Evolutionary conservation across 2,329 filamentous ascomycete species (phyloP), one percentile per base, ranked within the genome.

Genomic region (Lachnellula arida): DNA sequence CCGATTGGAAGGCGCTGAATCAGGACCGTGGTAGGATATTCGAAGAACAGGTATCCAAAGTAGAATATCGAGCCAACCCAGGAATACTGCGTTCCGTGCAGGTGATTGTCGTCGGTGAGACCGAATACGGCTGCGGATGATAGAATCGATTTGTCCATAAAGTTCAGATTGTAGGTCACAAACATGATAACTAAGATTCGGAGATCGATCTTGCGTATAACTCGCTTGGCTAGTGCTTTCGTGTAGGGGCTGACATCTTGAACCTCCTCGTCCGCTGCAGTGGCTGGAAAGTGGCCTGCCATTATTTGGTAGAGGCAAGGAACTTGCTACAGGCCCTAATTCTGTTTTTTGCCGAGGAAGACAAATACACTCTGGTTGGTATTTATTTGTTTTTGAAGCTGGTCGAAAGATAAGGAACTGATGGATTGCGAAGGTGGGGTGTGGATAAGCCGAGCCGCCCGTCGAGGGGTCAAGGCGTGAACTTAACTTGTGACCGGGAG

Each of bases 91-190:
- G 78, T 75, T 1, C 74, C 74, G 1, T 65, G 65, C 53, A 81
- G 69, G 2, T 74, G 66, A 17, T 78, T 70, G 52, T 78, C 75
- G 25, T 71, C 65, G 12, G 68, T 69, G 9, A 81, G 63, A 1
- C 77, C 77, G 75, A 80, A 81, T 0, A 75, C 74, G 28, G 73
- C 74, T 8, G 77, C 76, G 60, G 73, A 73, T 61, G 76, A 77
- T 62, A 65, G 49, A 22, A 64, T 64, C 2, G 57, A 57, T 51
- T 66, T 66, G 46, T 65, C 65, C 56, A 67, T 63, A 81, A 59
- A 83, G 82, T 65, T 81, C 79, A 65, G 82, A 65, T 71, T 78
- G 76, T 84, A 84, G 0, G 78, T 82, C 40, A 78, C 60, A 57
- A 83, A 83, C 32, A 85, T 69, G 9, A 85, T 69, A 0, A 81